These are phyloP conservation scores for Vitis hybrid DNA, from an alignment of 177 flowering plant genomes.

Conservation along the genomic window DNA sequence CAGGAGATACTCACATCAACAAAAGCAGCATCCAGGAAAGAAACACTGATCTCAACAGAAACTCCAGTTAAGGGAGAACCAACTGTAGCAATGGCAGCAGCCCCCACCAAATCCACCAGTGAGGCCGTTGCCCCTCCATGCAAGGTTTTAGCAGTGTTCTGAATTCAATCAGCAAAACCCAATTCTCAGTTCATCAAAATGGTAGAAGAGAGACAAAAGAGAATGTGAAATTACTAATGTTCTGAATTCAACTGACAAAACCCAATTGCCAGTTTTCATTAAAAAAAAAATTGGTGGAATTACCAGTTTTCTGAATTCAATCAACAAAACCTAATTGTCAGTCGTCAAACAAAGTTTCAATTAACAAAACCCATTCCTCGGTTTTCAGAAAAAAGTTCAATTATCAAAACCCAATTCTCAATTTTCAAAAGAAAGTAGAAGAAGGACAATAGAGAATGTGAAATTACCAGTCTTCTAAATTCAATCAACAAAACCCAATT, in stretches of 20 bases:
- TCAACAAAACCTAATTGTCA: too few species aligned
- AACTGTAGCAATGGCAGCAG: constrained; percentile 10
- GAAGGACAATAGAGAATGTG: neutral
- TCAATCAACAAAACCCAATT: constrained; percentile 8
- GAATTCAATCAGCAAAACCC: too few species aligned
- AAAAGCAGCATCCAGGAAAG: neutral
- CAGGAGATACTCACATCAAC: too few species aligned
- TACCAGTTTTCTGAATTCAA: too few species aligned
- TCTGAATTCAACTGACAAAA: constrained; percentile 26
- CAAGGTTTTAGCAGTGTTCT: neutral
- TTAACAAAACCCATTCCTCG: neutral
- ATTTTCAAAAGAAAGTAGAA: neutral
- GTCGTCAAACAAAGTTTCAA: constrained; percentile 3
- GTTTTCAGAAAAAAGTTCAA: too few species aligned
- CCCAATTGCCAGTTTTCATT: too few species aligned
- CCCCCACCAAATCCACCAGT: constrained; percentile 19
- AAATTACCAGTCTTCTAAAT: constrained; percentile 56
- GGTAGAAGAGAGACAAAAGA: too few species aligned
- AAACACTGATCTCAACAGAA: neutral
- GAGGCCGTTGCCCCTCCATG: constrained; percentile 21
- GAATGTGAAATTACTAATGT: constrained; percentile 38
- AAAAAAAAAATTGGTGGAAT: too few species aligned
- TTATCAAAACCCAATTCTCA: constrained; percentile 8
- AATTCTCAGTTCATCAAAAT: too few species aligned
- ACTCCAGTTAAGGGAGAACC: neutral